A percentile compares a stretch with the other conserved stretches of the same genome.
Conservation (phyloP, 1,284 basidiomycete genomes). For the Ustilago trichophora region DNA sequence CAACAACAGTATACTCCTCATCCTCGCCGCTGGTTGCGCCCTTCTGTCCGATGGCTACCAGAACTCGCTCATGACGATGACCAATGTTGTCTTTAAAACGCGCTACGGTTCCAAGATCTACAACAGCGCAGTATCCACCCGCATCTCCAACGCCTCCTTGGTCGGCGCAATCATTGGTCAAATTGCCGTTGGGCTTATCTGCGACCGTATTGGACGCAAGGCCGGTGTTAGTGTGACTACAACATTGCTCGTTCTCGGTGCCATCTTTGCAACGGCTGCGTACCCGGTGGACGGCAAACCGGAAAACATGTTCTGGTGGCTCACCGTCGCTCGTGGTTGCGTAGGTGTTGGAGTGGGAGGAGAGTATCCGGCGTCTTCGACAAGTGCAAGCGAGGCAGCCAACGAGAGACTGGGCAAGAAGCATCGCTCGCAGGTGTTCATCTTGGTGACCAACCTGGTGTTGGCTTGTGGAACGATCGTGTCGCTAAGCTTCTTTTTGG, state of each 20-base stretch:
- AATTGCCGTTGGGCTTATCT: constrained; percentile 75
- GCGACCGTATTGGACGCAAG: constrained; percentile 74
- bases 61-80: constrained; percentile 68
- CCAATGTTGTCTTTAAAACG: constrained; percentile 54
- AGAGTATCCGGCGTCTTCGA: constrained; percentile 79
- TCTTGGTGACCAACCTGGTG: constrained; percentile 75
- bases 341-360: constrained; percentile 80
- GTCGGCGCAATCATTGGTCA: constrained; percentile 77
- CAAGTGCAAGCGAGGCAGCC: constrained; percentile 76
- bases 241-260: constrained; percentile 76
- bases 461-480: constrained; percentile 71
- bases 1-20: constrained; percentile 26
- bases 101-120: constrained; percentile 69
- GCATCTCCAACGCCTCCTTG: constrained; percentile 78
- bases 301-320: constrained; percentile 77
- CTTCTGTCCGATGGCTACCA: constrained; percentile 79
- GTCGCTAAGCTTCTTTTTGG: constrained; percentile 76
- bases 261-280: constrained; percentile 77
- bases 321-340: constrained; percentile 77
- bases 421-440: constrained; percentile 77
- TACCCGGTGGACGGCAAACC: constrained; percentile 72
- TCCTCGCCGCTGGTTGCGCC: constrained; percentile 22
- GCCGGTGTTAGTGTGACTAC: constrained; percentile 71
- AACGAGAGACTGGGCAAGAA: constrained; percentile 75
- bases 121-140: constrained; percentile 74